Evolutionary conservation across 768 basidiomycete species (phyloP).

Genomic region (Asterophora parasitica): DNA sequence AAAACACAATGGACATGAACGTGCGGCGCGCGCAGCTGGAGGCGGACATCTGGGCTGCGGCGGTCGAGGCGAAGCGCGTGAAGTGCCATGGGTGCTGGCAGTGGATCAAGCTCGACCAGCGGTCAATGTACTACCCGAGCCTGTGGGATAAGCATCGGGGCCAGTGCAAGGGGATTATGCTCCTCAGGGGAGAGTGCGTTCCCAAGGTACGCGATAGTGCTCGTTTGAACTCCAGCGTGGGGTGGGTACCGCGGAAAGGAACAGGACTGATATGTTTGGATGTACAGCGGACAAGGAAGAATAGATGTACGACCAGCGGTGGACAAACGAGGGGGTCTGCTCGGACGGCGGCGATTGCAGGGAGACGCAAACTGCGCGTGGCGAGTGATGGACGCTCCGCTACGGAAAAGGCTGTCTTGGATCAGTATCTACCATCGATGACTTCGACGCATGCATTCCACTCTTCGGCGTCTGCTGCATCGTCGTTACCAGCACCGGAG

Average conservation of each 20-base stretch:
- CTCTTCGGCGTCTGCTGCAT: no score
- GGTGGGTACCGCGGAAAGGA: no score
- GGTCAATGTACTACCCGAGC: constrained; percentile 8
- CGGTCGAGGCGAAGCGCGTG: constrained; percentile 7
- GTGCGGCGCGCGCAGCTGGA: constrained; percentile 8
- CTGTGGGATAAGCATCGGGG: constrained; percentile 9
- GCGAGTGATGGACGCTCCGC: no score
- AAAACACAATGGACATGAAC: constrained; percentile 9
- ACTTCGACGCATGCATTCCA: no score
- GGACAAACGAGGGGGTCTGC: not conserved
- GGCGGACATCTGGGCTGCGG: constrained; percentile 3
- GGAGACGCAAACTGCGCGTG: not conserved
- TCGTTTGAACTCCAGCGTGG: not conserved
- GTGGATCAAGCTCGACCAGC: constrained; percentile 11
- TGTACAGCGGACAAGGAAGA: not conserved
- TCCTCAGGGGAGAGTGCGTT: constrained; percentile 4
- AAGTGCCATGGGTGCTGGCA: constrained; percentile 7
- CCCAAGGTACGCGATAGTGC: not conserved
- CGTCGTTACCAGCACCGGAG: no score
- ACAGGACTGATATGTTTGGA: no score
- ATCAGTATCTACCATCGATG: no score
- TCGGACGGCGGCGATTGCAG: not conserved
- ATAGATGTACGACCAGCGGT: not conserved
- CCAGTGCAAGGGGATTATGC: constrained; percentile 6
- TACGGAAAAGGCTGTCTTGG: no score